Evolutionary conservation across 345 rosid species (phyloP).

Genomic region (Corchorus olitorius): DNA sequence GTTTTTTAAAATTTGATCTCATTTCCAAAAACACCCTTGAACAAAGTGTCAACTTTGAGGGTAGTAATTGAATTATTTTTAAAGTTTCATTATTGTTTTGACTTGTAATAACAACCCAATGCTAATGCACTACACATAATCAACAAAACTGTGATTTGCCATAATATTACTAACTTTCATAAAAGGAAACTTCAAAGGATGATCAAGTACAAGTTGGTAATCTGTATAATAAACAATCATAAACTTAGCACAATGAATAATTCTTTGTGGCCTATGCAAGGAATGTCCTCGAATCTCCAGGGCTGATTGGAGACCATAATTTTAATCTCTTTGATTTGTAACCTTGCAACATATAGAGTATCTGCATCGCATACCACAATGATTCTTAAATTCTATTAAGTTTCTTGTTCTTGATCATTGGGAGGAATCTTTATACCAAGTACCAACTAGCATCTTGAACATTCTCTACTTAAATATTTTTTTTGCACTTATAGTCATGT

Average conservation of each 20-base stretch:
- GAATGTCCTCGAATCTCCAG: background rate
- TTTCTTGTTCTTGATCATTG: background rate
- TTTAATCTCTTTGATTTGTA: background rate
- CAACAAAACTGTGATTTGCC: background rate
- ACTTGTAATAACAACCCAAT: background rate
- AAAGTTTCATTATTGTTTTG: background rate
- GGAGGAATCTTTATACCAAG: background rate
- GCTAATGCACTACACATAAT: background rate
- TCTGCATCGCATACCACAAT: background rate
- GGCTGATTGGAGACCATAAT: background rate
- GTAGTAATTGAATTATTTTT: background rate
- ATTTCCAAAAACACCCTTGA: background rate
- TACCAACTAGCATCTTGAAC: background rate
- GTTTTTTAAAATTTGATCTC: background rate
- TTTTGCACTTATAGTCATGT: background rate
- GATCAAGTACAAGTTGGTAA: background rate
- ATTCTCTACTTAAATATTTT: background rate
- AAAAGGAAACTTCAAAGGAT: slow-evolving; percentile 2
- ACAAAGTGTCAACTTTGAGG: background rate
- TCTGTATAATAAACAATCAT: background rate
- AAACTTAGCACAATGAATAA: background rate
- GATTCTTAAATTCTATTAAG: background rate
- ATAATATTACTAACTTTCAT: background rate
- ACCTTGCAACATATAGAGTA: background rate
- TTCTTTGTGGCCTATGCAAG: slow-evolving; percentile 1